Evolutionary conservation across 2,329 filamentous ascomycete genomes (phyloP).

Genomic region (Ophiostoma piceae): DNA sequence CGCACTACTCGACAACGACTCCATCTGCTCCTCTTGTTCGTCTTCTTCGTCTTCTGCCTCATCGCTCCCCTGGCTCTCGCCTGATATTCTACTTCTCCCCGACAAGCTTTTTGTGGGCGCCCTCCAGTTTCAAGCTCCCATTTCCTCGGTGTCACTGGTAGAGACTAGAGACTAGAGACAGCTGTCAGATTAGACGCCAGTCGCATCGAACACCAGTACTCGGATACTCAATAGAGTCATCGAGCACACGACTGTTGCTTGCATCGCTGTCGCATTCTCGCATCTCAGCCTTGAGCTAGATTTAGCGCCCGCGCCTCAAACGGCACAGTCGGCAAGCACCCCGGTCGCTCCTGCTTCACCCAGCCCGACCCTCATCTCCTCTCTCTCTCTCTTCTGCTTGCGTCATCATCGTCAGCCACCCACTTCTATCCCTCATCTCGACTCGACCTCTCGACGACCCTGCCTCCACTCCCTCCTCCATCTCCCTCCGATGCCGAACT

Average conservation of each 20-base stretch:
- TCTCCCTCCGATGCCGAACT: constrained; percentile 45
- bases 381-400: background rate
- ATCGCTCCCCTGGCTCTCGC: background rate
- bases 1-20: background rate
- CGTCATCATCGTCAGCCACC: background rate
- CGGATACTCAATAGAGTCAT: background rate
- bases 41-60: background rate
- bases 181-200: background rate
- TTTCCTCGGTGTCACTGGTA: background rate
- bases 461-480: background rate
- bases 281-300: background rate
- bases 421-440: background rate
- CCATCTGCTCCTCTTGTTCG: background rate
- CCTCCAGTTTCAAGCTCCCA: constrained; percentile 5
- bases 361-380: background rate
- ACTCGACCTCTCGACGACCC: background rate
- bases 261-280: background rate
- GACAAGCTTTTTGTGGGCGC: constrained; percentile 13
- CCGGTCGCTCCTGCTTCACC: constrained; percentile 1
- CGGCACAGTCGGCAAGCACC: constrained; percentile 1
- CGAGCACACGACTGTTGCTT: background rate
- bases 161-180: background rate
- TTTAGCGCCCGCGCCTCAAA: background rate
- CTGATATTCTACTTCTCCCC: background rate
- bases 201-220: background rate